Evolutionary conservation across 768 basidiomycete genomes (phyloP).

Genomic region (Boletus speciosus): DNA sequence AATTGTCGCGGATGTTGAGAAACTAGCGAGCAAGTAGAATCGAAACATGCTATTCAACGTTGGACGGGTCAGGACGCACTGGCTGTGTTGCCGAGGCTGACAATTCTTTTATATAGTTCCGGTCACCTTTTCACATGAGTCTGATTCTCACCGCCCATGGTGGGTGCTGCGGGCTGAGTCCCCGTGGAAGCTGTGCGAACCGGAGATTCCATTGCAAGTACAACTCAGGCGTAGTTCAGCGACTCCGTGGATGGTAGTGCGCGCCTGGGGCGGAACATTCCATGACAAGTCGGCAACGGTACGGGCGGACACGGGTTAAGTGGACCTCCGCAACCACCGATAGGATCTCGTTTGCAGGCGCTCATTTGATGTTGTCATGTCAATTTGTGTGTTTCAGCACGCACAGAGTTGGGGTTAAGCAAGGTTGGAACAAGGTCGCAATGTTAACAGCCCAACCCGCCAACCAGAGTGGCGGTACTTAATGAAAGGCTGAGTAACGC

Average conservation of each 20-base stretch:
- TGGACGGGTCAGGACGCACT: neutral
- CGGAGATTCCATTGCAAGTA: neutral
- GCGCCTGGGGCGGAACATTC: neutral
- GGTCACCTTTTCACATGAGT: conserved; percentile 17
- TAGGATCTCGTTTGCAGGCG: neutral
- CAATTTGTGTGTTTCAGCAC: conserved; percentile 11
- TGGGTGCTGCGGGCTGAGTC: conserved; percentile 18
- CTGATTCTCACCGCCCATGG: conserved; percentile 22
- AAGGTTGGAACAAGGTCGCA: conserved; percentile 26
- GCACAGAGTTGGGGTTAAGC: conserved; percentile 12
- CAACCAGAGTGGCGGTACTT: conserved; percentile 17
- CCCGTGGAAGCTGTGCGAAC: conserved; percentile 23
- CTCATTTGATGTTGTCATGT: conserved; percentile 2
- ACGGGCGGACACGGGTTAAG: neutral
- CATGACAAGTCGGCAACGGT: neutral
- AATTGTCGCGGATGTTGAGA: conserved; percentile 14
- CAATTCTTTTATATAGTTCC: conserved; percentile 14
- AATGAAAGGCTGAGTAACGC: conserved; percentile 26
- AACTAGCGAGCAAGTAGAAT: neutral
- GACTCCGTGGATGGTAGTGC: neutral
- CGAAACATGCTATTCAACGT: neutral
- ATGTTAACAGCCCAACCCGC: conserved; percentile 21
- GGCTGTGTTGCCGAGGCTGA: conserved; percentile 21
- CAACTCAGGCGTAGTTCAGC: neutral
- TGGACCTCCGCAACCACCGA: neutral